These are phyloP conservation scores for Pythium aquatile DNA, from an alignment of 352 stramenopile genomes.

Conservation along the genomic window DNA sequence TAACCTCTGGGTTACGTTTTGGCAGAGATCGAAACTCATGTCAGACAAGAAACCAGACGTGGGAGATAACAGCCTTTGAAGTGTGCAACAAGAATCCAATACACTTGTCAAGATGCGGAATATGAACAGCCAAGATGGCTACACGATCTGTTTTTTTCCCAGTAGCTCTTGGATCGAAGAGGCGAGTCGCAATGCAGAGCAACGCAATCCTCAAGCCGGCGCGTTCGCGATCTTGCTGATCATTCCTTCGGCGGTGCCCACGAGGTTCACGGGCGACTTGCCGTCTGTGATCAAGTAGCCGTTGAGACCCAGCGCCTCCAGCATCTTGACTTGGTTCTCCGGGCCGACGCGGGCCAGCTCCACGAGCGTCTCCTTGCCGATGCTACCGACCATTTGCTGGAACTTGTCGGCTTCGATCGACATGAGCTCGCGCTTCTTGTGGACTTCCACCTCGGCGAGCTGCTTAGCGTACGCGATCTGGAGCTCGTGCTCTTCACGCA, in stretches of 20 bases:
- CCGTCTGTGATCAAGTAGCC: constrained; percentile 83
- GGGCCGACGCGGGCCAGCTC: constrained; percentile 67
- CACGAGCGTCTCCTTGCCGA: constrained; percentile 75
- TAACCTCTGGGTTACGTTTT: background rate
- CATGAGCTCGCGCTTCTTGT: constrained; percentile 80
- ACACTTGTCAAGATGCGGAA: background rate
- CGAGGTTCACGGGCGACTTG: constrained; percentile 76
- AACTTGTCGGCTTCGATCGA: constrained; percentile 79
- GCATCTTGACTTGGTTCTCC: constrained; percentile 78
- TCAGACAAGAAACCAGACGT: constrained; percentile 24
- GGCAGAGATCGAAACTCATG: constrained; percentile 11
- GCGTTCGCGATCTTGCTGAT: constrained; percentile 67
- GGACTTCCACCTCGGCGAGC: constrained; percentile 63
- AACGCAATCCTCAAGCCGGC: constrained; percentile 5
- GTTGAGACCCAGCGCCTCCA: constrained; percentile 71
- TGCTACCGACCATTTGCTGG: constrained; percentile 74
- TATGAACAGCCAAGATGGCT: constrained; percentile 11
- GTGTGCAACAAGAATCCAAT: background rate
- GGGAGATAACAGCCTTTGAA: background rate
- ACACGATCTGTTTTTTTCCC: constrained; percentile 16
- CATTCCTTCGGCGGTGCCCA: constrained; percentile 70
- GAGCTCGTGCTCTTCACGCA: constrained; percentile 66
- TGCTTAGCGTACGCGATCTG: constrained; percentile 54
- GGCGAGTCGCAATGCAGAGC: background rate
- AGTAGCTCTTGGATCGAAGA: background rate